Conservation (phyloP, 2,329 filamentous ascomycete species). For the Colletotrichum abscissum region DNA sequence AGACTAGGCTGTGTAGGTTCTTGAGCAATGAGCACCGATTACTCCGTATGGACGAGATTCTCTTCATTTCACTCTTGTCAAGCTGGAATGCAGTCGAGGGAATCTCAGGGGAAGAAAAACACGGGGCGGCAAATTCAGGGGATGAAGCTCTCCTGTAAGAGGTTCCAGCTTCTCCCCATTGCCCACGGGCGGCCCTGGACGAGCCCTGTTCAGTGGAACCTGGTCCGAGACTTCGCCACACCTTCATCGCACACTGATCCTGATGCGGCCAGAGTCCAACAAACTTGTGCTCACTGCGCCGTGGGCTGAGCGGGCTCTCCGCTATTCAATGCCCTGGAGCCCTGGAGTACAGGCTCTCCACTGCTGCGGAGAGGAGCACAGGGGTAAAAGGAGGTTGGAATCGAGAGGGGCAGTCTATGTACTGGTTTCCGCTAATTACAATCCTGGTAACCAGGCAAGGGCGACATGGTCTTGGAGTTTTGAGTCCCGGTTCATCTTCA, state of each 20-base stretch:
- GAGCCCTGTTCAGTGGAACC: constrained; percentile 27
- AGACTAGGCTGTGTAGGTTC: constrained; percentile 5
- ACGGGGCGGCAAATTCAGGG: constrained; percentile 19
- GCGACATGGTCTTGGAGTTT: not conserved
- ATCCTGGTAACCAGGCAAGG: not conserved
- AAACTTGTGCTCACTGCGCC: not conserved
- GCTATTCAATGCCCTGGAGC: constrained; percentile 2
- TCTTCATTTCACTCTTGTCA: not conserved
- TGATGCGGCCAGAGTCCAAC: not conserved
- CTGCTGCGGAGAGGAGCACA: not conserved
- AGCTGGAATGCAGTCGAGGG: constrained; percentile 1
- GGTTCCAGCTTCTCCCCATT: not conserved
- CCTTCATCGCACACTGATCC: not conserved
- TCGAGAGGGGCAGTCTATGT: not conserved
- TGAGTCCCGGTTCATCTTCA: not conserved
- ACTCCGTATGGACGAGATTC: not conserved
- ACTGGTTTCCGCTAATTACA: not conserved
- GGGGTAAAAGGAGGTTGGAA: not conserved
- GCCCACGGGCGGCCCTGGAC: not conserved
- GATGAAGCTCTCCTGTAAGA: constrained; percentile 1
- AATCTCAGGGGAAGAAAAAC: constrained; percentile 2
- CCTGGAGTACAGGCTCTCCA: not conserved
- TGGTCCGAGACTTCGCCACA: constrained; percentile 21
- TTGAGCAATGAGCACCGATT: not conserved
- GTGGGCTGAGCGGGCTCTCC: not conserved